Percentiles rank a stretch among this genome's conserved stretches.
These are phyloP conservation scores for Zalaria sp. DNA, from an alignment of 2,329 filamentous ascomycete genomes.

Conservation along the genomic window DNA sequence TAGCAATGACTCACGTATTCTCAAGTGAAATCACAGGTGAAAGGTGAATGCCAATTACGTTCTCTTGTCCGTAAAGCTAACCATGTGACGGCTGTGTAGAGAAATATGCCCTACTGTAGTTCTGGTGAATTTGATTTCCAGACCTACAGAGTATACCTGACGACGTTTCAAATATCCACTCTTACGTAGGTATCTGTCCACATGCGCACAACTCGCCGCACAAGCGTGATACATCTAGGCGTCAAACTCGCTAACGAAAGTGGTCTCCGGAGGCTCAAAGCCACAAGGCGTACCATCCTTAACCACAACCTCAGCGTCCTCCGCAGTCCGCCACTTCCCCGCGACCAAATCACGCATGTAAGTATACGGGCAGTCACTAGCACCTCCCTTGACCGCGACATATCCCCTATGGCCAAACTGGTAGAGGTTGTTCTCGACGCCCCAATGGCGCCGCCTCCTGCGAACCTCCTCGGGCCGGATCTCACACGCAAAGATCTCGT, in stretches of 20 bases:
- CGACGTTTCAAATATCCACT: no score
- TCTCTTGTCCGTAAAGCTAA: no score
- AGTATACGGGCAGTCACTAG: constrained; percentile 13
- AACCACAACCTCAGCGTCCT: constrained; percentile 11
- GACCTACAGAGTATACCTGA: no score
- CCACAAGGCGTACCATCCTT: constrained; percentile 12
- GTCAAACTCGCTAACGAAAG: background rate
- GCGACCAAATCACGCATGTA: constrained; percentile 13
- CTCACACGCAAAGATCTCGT: constrained; percentile 15
- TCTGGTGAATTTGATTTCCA: no score
- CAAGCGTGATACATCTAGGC: background rate
- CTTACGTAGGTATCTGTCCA: no score
- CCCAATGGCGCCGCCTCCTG: constrained; percentile 11
- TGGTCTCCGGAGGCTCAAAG: constrained; percentile 8
- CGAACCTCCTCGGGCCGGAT: constrained; percentile 11
- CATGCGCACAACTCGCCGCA: no score
- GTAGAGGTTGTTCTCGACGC: constrained; percentile 14
- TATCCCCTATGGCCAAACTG: constrained; percentile 14
- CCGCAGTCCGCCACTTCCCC: constrained; percentile 10
- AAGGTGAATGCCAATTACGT: no score
- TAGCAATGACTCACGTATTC: no score
- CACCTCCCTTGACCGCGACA: constrained; percentile 11
- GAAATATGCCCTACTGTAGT: no score
- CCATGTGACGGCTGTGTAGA: no score
- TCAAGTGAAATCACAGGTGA: no score